phyloP scores from a whole-genome alignment of 352 stramenopile species.

The Phytopythium mirpurense region DNA sequence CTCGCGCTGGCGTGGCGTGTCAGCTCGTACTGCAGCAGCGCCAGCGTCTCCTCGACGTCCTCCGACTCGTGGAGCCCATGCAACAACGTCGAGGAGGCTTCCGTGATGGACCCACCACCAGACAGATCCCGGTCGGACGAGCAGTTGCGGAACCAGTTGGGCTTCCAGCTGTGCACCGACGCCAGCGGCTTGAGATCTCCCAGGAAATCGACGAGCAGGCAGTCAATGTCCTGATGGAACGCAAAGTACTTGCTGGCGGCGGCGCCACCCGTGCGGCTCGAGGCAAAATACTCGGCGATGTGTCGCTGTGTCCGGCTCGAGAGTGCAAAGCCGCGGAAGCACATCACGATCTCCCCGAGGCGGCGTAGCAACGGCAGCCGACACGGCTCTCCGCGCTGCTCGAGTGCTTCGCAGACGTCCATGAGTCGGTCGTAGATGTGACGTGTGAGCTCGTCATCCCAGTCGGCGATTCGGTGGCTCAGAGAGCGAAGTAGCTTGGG shows the following conservation, averaged over 20 bases:
- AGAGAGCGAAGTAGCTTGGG: background rate
- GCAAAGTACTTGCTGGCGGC: conserved; percentile 19
- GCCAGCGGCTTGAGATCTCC: conserved; percentile 2
- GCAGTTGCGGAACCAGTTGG: conserved; percentile 18
- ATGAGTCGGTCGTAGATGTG: conserved; percentile 20
- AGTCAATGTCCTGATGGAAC: conserved; percentile 30
- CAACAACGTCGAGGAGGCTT: conserved; percentile 6
- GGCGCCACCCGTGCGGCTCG: conserved; percentile 14
- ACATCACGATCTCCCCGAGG: conserved; percentile 11
- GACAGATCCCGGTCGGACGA: conserved; percentile 9
- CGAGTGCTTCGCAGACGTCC: conserved; percentile 14
- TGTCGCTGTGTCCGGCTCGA: conserved; percentile 9
- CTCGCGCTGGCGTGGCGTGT: conserved; percentile 15
- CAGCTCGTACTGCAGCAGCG: conserved; percentile 24
- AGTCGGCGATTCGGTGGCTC: conserved; percentile 3
- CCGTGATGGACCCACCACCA: conserved; percentile 4
- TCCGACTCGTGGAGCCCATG: conserved; percentile 14
- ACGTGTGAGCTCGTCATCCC: conserved; percentile 10
- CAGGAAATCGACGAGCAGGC: conserved; percentile 10
- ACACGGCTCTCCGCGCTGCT: background rate
- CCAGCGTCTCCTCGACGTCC: conserved; percentile 21
- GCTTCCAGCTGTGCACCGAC: conserved; percentile 21
- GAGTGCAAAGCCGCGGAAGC: conserved; percentile 14
- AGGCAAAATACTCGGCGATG: conserved; percentile 15
- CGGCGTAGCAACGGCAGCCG: conserved; percentile 1